These are phyloP conservation scores for Paramecium tetraurelia DNA, from an alignment of 73 alveolate species.

Conservation along the genomic window DNA sequence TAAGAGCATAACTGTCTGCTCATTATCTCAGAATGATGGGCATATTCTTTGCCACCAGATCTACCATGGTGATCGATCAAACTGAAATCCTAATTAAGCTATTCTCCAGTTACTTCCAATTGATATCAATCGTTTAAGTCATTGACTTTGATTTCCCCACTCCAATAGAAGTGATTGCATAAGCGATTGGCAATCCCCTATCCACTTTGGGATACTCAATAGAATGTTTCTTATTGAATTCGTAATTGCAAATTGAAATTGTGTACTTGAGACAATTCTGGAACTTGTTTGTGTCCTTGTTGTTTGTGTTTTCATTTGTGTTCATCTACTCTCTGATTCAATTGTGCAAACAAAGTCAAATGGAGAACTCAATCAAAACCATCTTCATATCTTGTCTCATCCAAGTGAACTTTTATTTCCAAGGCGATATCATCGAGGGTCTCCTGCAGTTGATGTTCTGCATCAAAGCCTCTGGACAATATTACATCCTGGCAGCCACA, in stretches of 20 bases:
- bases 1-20: not conserved
- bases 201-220: not conserved
- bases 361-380: not conserved
- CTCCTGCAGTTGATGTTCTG: not conserved
- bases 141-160: not conserved
- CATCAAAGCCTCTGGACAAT: not conserved
- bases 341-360: not conserved
- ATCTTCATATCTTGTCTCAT: not conserved
- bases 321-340: not conserved
- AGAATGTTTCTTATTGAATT: not conserved
- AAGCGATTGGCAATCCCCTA: not conserved
- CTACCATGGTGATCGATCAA: not conserved
- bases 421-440: not conserved
- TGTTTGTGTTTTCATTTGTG: not conserved
- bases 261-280: not conserved
- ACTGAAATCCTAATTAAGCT: not conserved
- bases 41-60: not conserved
- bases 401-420: not conserved
- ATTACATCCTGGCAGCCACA: not conserved
- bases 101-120: not conserved
- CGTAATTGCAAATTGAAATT: not conserved
- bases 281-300: not conserved
- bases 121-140: not conserved
- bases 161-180: not conserved
- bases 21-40: slow-evolving; percentile 20